phyloP scores from a whole-genome alignment of 192 early-diverging fungal species.

The Coemansia sp. region DNA sequence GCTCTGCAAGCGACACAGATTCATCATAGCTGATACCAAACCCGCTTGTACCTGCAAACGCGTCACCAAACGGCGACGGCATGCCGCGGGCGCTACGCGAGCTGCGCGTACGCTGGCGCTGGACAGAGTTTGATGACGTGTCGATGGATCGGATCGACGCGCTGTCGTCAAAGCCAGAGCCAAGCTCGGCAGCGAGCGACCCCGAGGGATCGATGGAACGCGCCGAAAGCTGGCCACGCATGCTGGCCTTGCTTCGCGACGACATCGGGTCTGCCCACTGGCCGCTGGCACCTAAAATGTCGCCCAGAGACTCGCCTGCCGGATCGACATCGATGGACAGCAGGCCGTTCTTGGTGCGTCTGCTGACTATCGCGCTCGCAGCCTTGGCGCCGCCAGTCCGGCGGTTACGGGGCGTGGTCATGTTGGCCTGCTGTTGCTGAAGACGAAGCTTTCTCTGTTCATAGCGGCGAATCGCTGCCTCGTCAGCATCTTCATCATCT shows the following conservation, averaged over 20 bases:
- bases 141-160: constrained; percentile 22
- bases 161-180: constrained; percentile 11
- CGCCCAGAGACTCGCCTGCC: constrained; percentile 44
- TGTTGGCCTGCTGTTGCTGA: constrained; percentile 21
- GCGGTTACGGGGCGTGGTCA: constrained; percentile 25
- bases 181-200: constrained; percentile 38
- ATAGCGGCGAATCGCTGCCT: constrained; percentile 35
- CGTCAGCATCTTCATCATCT: constrained; percentile 28
- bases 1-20: constrained; percentile 43
- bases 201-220: constrained; percentile 1
- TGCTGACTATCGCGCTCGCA: neutral
- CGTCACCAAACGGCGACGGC: constrained; percentile 36
- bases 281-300: constrained; percentile 36
- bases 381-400: neutral
- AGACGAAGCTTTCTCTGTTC: constrained; percentile 44
- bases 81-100: constrained; percentile 30
- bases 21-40: constrained; percentile 47
- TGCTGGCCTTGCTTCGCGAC: constrained; percentile 24
- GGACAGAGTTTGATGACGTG: constrained; percentile 5
- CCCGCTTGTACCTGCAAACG: constrained; percentile 5
- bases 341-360: constrained; percentile 10
- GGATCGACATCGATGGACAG: constrained; percentile 26
- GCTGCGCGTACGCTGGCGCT: constrained; percentile 9
- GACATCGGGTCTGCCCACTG: constrained; percentile 44
- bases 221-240: constrained; percentile 14